These are phyloP conservation scores for Amauroascus niger DNA, from an alignment of 2,329 filamentous ascomycete species.

Conservation along the genomic window DNA sequence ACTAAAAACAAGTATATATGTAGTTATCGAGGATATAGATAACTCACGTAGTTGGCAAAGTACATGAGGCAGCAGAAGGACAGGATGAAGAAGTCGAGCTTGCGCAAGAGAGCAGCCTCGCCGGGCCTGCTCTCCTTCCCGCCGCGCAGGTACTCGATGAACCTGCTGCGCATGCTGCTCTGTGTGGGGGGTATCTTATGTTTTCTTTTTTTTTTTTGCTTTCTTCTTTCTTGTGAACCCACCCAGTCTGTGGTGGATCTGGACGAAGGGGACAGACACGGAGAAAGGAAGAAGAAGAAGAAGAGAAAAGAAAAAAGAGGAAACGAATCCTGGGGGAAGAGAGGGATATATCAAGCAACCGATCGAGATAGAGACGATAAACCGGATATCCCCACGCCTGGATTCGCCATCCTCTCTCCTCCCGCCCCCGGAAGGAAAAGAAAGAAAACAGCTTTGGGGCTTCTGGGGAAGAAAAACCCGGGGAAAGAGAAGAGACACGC, in stretches of 20 bases:
- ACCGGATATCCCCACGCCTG: no score
- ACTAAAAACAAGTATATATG: no score
- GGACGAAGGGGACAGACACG: neutral
- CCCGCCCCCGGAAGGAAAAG: neutral
- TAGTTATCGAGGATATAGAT: no score
- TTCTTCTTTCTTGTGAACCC: neutral
- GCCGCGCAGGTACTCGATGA: constrained; percentile 17
- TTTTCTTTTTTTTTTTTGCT: no score
- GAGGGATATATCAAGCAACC: neutral
- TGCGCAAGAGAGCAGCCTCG: constrained; percentile 34
- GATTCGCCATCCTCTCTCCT: no score
- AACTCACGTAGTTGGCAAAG: constrained; percentile 34
- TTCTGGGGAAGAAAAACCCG: neutral
- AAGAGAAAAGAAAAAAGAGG: neutral
- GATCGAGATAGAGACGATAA: no score
- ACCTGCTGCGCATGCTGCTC: constrained; percentile 13
- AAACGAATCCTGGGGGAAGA: neutral
- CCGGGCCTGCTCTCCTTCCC: constrained; percentile 16
- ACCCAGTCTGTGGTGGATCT: neutral
- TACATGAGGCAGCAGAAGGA: constrained; percentile 38
- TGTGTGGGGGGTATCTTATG: neutral
- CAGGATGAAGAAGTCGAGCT: constrained; percentile 43
- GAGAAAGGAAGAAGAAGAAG: neutral
- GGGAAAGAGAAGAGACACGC: neutral
- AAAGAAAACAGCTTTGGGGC: no score